phyloP scores from a whole-genome alignment of 108 stramenopile species.

The Cyclotella choctawhatcheeana region DNA sequence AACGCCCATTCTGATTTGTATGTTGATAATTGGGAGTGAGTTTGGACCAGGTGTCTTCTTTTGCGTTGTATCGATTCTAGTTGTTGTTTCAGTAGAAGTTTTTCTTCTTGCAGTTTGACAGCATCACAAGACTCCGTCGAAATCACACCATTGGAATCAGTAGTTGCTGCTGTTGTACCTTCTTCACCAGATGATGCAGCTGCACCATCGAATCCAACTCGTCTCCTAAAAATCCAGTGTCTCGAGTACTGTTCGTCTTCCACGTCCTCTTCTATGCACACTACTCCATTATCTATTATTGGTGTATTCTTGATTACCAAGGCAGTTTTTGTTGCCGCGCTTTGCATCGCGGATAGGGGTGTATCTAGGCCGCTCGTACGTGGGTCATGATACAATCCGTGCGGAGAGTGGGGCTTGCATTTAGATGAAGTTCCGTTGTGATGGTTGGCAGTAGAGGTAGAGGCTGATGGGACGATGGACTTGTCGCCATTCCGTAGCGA shows the following conservation, averaged over 20 bases:
- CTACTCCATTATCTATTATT: background rate
- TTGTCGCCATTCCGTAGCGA: no score
- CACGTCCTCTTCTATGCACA: slow-evolving; percentile 1
- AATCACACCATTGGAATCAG: background rate
- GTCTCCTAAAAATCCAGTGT: slow-evolving; percentile 43
- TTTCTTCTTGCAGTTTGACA: slow-evolving; percentile 10
- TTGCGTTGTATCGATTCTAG: slow-evolving; percentile 34
- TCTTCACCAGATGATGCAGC: background rate
- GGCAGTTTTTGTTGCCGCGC: slow-evolving; percentile 39
- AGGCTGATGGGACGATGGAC: no score
- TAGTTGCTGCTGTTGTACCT: no score
- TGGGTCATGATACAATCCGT: background rate
- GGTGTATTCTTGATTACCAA: slow-evolving; percentile 14
- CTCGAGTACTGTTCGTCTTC: slow-evolving; percentile 27
- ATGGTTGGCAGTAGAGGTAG: no score
- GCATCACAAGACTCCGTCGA: background rate
- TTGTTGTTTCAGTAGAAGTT: slow-evolving; percentile 27
- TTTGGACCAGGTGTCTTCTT: slow-evolving; percentile 21
- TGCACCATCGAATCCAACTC: slow-evolving; percentile 28
- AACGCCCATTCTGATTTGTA: slow-evolving; percentile 32
- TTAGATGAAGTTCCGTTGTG: no score
- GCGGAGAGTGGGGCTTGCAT: no score
- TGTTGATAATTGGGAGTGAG: slow-evolving; percentile 8
- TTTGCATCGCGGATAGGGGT: slow-evolving; percentile 38
- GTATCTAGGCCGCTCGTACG: slow-evolving; percentile 23